phyloP scores from a whole-genome alignment of 495 filamentous ascomycete species.

The Xylaria venustula region DNA sequence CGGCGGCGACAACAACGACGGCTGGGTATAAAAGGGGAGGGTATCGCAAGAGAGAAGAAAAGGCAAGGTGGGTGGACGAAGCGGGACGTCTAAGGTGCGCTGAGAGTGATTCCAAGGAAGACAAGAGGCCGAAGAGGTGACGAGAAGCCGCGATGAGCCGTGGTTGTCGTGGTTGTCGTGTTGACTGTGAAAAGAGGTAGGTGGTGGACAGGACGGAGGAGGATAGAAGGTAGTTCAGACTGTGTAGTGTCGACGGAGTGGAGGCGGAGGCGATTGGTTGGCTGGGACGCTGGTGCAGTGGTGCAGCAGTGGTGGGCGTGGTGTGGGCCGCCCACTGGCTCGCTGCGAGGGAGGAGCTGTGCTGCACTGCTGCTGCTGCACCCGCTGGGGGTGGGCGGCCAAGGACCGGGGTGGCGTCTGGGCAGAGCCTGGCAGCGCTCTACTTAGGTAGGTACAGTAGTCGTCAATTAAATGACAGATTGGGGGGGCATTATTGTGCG shows the following conservation, averaged over 20 bases:
- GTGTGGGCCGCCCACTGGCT: too few species aligned
- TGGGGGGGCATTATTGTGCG: too few species aligned
- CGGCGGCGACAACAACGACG: neutral
- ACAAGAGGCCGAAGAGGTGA: slow-evolving; percentile 4
- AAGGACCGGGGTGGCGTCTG: too few species aligned
- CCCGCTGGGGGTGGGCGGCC: too few species aligned
- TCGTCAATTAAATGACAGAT: too few species aligned
- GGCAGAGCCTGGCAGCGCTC: too few species aligned
- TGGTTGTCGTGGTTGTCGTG: slow-evolving; percentile 17
- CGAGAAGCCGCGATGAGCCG: slow-evolving; percentile 16
- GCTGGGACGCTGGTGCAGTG: slow-evolving; percentile 6
- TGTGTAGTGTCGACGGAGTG: neutral
- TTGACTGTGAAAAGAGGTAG: slow-evolving; percentile 7
- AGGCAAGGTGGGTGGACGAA: slow-evolving; percentile 11
- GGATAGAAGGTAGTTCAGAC: slow-evolving; percentile 8
- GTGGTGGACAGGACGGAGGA: slow-evolving; percentile 4
- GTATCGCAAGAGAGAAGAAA: slow-evolving; percentile 30
- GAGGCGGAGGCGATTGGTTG: neutral
- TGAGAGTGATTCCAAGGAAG: slow-evolving; percentile 6
- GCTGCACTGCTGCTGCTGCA: too few species aligned
- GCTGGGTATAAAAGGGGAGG: slow-evolving; percentile 33
- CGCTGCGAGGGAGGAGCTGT: too few species aligned
- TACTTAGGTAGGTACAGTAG: too few species aligned
- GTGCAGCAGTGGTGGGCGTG: too few species aligned
- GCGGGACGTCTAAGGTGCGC: neutral